Conservation (phyloP, 2,329 filamentous ascomycete genomes). For the Fusarium cyanostomum region DNA sequence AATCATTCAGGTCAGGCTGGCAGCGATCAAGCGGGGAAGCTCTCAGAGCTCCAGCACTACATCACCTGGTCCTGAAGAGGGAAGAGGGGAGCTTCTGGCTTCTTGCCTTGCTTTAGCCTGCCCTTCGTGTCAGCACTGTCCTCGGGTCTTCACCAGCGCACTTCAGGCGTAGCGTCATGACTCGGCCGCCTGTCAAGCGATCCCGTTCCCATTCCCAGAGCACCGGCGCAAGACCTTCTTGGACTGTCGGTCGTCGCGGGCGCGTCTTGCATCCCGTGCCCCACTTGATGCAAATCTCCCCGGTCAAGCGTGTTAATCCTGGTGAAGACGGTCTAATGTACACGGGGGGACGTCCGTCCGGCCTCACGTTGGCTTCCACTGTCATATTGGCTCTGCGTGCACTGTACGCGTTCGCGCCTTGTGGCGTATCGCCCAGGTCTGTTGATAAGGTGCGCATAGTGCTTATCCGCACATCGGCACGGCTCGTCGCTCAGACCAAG, state of each 20-base stretch:
- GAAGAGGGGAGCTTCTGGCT: slow-evolving; percentile 1
- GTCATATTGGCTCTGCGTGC: slow-evolving; percentile 15
- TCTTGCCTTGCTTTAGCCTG: background rate
- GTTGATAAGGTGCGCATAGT: slow-evolving; percentile 7
- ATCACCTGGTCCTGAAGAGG: slow-evolving; percentile 10
- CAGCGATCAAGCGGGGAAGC: slow-evolving; percentile 29
- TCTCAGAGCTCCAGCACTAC: slow-evolving; percentile 20
- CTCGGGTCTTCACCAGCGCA: slow-evolving; percentile 29
- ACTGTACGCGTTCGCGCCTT: slow-evolving; percentile 41
- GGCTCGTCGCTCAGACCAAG: slow-evolving; percentile 31
- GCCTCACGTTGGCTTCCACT: slow-evolving; percentile 29
- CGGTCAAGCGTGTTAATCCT: slow-evolving; percentile 30
- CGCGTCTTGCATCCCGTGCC: slow-evolving; percentile 40
- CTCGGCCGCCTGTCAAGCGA: slow-evolving; percentile 42
- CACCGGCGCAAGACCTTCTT: slow-evolving; percentile 42
- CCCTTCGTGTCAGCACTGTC: slow-evolving; percentile 16
- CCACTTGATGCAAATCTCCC: slow-evolving; percentile 40
- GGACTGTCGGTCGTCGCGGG: slow-evolving; percentile 25
- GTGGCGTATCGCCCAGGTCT: slow-evolving; percentile 7
- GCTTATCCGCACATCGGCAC: slow-evolving; percentile 18
- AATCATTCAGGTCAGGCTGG: slow-evolving; percentile 26
- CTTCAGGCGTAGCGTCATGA: slow-evolving; percentile 42
- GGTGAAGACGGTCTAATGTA: slow-evolving; percentile 20
- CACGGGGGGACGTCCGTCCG: slow-evolving; percentile 30
- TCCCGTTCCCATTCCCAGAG: slow-evolving; percentile 42